These are phyloP conservation scores for Tephrocybe sp. DNA, from an alignment of 768 basidiomycete species.

Conservation along the genomic window DNA sequence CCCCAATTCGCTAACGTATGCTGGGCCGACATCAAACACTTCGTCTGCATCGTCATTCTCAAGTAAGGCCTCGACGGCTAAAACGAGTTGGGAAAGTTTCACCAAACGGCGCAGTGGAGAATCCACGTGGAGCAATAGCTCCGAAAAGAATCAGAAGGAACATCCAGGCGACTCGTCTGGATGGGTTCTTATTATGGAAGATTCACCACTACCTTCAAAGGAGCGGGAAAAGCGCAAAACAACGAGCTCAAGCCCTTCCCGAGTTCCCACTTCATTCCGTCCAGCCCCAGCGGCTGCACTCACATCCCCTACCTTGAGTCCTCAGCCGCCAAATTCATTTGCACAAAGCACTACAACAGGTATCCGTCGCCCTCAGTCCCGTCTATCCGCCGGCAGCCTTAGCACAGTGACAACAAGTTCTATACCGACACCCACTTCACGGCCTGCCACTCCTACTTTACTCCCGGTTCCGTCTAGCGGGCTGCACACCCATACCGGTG, in stretches of 20 bases:
- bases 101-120: constrained; percentile 40
- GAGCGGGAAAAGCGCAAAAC: constrained; percentile 55
- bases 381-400: constrained; percentile 60
- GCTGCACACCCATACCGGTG: constrained; percentile 41
- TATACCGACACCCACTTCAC: constrained; percentile 63
- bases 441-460: constrained; percentile 75
- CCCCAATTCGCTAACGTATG: constrained; percentile 31
- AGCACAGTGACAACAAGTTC: constrained; percentile 54
- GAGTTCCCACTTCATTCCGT: constrained; percentile 50
- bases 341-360: constrained; percentile 43
- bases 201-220: constrained; percentile 70
- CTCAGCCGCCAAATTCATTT: constrained; percentile 35
- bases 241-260: constrained; percentile 49
- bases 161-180: constrained; percentile 64
- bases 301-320: constrained; percentile 40
- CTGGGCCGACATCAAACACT: constrained; percentile 25
- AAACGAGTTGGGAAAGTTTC: constrained; percentile 40
- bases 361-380: constrained; percentile 65
- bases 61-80: constrained; percentile 38
- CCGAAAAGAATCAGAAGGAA: constrained; percentile 43
- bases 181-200: constrained; percentile 90
- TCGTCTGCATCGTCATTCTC: constrained; percentile 35
- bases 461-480: constrained; percentile 64
- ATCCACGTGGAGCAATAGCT: constrained; percentile 43
- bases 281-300: constrained; percentile 43